These are phyloP conservation scores for Pseudonitzschia multistriata DNA, from an alignment of 108 stramenopile genomes.

Conservation along the genomic window DNA sequence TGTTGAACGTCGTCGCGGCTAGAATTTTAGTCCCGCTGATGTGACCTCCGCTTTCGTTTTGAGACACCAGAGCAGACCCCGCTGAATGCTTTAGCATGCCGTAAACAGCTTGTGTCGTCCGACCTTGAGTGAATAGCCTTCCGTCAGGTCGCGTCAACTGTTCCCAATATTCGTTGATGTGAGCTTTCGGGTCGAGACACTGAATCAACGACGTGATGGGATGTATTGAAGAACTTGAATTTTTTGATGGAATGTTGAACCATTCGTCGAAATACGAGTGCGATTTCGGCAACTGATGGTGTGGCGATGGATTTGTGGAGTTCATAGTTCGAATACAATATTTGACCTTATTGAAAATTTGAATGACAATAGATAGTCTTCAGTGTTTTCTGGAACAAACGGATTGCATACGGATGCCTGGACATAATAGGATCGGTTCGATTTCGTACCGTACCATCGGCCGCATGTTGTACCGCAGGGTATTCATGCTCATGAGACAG, in stretches of 20 bases:
- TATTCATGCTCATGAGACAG: background rate
- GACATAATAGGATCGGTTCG: background rate
- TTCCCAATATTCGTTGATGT: constrained; percentile 52
- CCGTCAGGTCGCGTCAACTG: constrained; percentile 68
- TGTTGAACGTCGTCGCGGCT: constrained; percentile 56
- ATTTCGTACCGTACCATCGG: background rate
- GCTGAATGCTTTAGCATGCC: constrained; percentile 54
- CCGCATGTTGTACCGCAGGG: background rate
- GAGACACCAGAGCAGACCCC: constrained; percentile 61
- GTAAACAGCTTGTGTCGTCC: constrained; percentile 47
- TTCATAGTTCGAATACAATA: background rate
- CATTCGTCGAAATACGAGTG: constrained; percentile 5
- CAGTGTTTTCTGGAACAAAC: background rate
- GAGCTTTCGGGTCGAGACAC: constrained; percentile 40
- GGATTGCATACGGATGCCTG: background rate
- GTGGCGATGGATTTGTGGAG: background rate
- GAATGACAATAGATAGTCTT: too few relatives aligned
- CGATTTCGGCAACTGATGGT: background rate
- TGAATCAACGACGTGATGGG: background rate
- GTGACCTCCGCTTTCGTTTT: background rate
- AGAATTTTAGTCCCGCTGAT: constrained; percentile 51
- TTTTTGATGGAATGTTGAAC: constrained; percentile 22
- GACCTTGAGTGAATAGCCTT: constrained; percentile 49
- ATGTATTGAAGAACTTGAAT: background rate
- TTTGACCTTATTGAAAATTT: too few relatives aligned